These are phyloP conservation scores for Fusarium chlamydosporum DNA, from an alignment of 2,329 filamentous ascomycete genomes.

Conservation along the genomic window DNA sequence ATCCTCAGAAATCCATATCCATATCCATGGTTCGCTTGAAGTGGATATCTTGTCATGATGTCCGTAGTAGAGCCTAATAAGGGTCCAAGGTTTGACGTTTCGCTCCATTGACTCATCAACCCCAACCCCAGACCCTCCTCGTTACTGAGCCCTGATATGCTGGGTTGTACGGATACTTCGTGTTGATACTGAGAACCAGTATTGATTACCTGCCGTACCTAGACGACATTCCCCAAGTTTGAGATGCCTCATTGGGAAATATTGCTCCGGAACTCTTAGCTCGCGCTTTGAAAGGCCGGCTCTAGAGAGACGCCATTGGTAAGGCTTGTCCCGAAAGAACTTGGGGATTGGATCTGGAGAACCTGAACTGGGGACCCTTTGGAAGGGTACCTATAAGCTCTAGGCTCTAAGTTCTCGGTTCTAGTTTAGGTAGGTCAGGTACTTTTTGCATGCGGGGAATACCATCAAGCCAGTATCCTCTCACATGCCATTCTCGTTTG, in stretches of 20 bases:
- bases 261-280: constrained; percentile 27
- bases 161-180: neutral
- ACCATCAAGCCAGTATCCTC: constrained; percentile 38
- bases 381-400: constrained; percentile 4
- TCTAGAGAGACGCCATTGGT: constrained; percentile 18
- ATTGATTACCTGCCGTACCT: neutral
- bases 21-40: constrained; percentile 13
- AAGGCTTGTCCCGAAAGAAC: constrained; percentile 39
- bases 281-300: constrained; percentile 13
- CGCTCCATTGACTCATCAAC: constrained; percentile 14
- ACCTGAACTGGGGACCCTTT: constrained; percentile 14
- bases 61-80: constrained; percentile 6
- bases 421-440: constrained; percentile 33
- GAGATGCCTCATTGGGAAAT: constrained; percentile 42
- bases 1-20: constrained; percentile 5
- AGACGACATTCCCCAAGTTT: constrained; percentile 1
- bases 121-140: neutral
- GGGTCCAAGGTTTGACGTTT: constrained; percentile 26
- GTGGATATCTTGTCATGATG: constrained; percentile 14
- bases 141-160: constrained; percentile 15
- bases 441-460: constrained; percentile 40
- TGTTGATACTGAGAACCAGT: constrained; percentile 9
- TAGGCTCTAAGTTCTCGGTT: neutral
- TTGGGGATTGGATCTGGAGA: constrained; percentile 45
- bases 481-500: constrained; percentile 46